Evolutionary conservation across 345 rosid species (phyloP), one percentile per base, ranked within the genome.

Genomic region (Gossypium thurberi): DNA sequence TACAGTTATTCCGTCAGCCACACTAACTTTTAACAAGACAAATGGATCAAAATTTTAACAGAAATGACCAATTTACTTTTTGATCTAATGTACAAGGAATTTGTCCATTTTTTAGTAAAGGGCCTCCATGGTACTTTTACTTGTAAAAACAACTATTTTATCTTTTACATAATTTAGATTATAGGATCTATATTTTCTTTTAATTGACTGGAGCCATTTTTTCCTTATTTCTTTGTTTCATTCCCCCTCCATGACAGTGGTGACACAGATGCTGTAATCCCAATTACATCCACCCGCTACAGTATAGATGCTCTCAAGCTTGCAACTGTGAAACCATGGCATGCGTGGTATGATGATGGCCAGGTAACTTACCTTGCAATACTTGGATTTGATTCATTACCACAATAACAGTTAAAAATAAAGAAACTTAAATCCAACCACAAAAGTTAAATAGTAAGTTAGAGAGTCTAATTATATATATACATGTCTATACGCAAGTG

Each of bases 211-310:
- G 8, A 25, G 63, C 12, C 3, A 4, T 23, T 58, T 58, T 43
- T 18, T 6, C 25, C 58, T 25, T 4, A 17, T 70, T 5, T 6
- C 15, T 51, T 44, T 5, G 6, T 15, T 10, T n/a, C 21, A 33
- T 33, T 33, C 40, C 7, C n/a, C 1, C 42, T 14, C 50, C 66
- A 25, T 47, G 73, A 73, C 83, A 90, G 97, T 69, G 98, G 98
- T 20, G 95, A 94, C 77, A 90, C 97, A 7, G 98, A 94, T 84
- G 86, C 95, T 44, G 84, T 92, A 25, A 81, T 94, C 78, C 98
- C 98, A 51, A 82, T 94, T 60, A 94, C 97, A 52, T 88, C 97
- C 66, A 92, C 97, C 51, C 93, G 97, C 7, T 90, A 90, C 85
- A 85, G 88, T 55, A 88, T 94, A 68, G 94, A 87, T 81, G 90